Evolutionary conservation across 2,329 filamentous ascomycete species (phyloP).

Genomic region (Neonectria magnoliae): DNA sequence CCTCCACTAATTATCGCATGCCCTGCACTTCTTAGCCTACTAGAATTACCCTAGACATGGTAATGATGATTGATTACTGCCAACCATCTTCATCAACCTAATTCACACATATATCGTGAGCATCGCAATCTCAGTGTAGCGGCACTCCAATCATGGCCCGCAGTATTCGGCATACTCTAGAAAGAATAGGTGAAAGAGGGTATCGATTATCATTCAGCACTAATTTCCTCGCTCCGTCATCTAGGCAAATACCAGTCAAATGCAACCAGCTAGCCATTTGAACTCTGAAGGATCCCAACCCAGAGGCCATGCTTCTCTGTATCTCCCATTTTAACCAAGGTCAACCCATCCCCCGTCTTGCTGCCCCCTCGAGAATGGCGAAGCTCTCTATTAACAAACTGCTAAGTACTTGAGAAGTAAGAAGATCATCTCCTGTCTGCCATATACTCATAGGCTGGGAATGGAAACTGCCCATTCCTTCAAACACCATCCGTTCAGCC

Average conservation of each 20-base stretch:
- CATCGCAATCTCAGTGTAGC: background rate
- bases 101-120: background rate
- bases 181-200: background rate
- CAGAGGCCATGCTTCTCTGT: background rate
- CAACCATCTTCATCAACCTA: background rate
- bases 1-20: background rate
- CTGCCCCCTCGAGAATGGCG: background rate
- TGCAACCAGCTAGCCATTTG: background rate
- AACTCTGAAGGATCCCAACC: too few relatives aligned
- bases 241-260: background rate
- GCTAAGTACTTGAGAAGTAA: background rate
- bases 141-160: background rate
- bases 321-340: background rate
- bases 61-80: background rate
- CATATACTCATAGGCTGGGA: too few relatives aligned
- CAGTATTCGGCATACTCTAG: background rate
- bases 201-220: conserved; percentile 4
- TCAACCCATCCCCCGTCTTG: background rate
- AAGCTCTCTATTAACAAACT: too few relatives aligned
- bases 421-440: background rate
- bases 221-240: background rate
- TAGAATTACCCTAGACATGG: background rate
- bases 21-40: too few relatives aligned
- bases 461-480: background rate
- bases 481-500: conserved; percentile 39